These are phyloP conservation scores for Margaritispora aquatica DNA, from an alignment of 495 filamentous ascomycete species.

Conservation along the genomic window DNA sequence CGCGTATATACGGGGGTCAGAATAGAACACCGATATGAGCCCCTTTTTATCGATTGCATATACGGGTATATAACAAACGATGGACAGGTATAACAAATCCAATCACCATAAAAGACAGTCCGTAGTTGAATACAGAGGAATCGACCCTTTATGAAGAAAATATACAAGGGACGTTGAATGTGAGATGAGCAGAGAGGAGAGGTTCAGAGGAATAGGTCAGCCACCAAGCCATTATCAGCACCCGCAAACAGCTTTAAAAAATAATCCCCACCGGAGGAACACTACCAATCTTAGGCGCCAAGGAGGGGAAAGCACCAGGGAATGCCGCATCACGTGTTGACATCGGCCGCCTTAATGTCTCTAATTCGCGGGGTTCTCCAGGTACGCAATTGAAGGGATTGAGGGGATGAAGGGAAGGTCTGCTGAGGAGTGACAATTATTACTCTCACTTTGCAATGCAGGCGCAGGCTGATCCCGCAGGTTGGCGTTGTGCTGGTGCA, in stretches of 20 bases:
- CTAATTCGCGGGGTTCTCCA: not conserved
- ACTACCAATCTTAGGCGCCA: not conserved
- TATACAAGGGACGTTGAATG: too few relatives aligned
- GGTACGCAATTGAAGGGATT: not conserved
- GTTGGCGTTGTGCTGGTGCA: too few relatives aligned
- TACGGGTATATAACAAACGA: too few relatives aligned
- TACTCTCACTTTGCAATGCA: too few relatives aligned
- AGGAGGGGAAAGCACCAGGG: not conserved
- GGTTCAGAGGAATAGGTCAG: not conserved
- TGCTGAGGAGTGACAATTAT: too few relatives aligned
- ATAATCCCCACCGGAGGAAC: not conserved
- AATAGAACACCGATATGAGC: too few relatives aligned
- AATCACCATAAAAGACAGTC: not conserved
- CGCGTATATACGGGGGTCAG: too few relatives aligned
- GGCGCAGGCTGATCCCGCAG: too few relatives aligned
- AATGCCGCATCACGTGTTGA: not conserved
- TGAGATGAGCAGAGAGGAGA: not conserved
- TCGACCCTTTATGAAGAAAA: too few relatives aligned
- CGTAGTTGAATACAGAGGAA: not conserved
- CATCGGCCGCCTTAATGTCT: not conserved
- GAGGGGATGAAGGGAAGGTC: too few relatives aligned
- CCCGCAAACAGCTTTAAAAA: not conserved
- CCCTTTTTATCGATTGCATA: too few relatives aligned
- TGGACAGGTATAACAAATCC: not conserved
- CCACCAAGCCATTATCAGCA: not conserved